Conservation (phyloP, 192 early-diverging fungal species). For the Oehlia diaphana region DNA sequence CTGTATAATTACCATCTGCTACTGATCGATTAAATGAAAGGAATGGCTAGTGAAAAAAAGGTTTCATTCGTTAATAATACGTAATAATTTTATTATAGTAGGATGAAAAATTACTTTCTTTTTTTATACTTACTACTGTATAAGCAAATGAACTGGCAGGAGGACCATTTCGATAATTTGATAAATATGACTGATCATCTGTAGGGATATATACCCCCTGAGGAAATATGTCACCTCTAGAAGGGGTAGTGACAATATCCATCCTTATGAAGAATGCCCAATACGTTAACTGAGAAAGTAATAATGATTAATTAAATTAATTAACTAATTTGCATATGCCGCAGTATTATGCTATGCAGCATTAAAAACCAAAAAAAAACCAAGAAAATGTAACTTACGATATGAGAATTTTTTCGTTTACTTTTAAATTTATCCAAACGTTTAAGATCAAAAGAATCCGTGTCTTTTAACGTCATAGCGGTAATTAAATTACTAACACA, state of each 20-base stretch:
- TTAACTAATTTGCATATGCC: neutral
- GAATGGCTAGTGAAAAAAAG: neutral
- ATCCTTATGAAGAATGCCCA: neutral
- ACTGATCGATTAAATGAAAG: neutral
- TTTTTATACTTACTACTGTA: neutral
- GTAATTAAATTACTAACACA: neutral
- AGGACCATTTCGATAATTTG: neutral
- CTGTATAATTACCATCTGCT: neutral
- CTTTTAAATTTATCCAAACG: neutral
- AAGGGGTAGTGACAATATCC: neutral
- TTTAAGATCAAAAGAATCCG: neutral
- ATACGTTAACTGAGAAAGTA: neutral
- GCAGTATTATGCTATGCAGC: neutral
- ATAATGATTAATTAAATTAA: neutral
- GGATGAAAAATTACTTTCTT: neutral
- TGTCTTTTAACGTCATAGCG: neutral
- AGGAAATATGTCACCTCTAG: neutral
- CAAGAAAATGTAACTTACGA: neutral
- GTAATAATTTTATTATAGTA: neutral
- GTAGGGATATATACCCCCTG: neutral
- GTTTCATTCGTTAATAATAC: neutral
- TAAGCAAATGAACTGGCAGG: neutral
- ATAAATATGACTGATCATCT: neutral
- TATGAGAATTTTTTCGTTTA: slow-evolving; percentile 10
- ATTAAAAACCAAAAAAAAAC: neutral